Percentiles rank a stretch among this genome's conserved stretches.
These are phyloP conservation scores for Gossypium gossypioides DNA, from an alignment of 441 rosid species.

Conservation along the genomic window DNA sequence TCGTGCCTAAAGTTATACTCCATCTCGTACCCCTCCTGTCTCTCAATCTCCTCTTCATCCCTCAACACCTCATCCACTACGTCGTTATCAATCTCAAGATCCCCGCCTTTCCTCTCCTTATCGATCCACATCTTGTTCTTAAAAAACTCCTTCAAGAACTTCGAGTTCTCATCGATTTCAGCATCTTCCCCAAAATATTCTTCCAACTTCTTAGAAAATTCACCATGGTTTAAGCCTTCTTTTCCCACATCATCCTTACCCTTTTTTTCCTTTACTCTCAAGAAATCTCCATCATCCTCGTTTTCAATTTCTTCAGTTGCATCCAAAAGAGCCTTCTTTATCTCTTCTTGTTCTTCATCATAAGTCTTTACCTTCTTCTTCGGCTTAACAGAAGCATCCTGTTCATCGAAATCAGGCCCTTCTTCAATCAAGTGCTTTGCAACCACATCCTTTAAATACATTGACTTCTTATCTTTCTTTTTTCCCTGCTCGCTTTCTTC, in stretches of 20 bases:
- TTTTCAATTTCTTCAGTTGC: slow-evolving; percentile 35
- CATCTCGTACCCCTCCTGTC: slow-evolving; percentile 56
- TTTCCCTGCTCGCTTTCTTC: slow-evolving; percentile 18
- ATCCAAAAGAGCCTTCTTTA: slow-evolving; percentile 42
- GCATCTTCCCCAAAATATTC: slow-evolving; percentile 54
- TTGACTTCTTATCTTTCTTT: slow-evolving; percentile 28
- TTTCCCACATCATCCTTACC: slow-evolving; percentile 24
- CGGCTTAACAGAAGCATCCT: slow-evolving; percentile 9
- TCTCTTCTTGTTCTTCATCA: slow-evolving; percentile 51
- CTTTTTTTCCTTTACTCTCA: slow-evolving; percentile 31
- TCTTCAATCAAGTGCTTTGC: slow-evolving; percentile 55
- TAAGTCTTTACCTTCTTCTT: slow-evolving; percentile 31
- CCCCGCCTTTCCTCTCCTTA: slow-evolving; percentile 28
- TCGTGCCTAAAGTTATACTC: slow-evolving; percentile 43
- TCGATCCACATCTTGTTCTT: slow-evolving; percentile 69
- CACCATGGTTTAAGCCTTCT: slow-evolving; percentile 26
- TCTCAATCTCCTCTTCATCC: slow-evolving; percentile 54
- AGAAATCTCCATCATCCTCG: slow-evolving; percentile 28
- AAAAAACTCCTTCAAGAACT: slow-evolving; percentile 62
- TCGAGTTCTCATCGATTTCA: slow-evolving; percentile 35
- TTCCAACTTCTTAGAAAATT: slow-evolving; percentile 39
- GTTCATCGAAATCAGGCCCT: slow-evolving; percentile 41
- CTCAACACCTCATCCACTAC: slow-evolving; percentile 30
- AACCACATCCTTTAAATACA: slow-evolving; percentile 59
- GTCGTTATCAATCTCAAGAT: slow-evolving; percentile 22